phyloP scores from a whole-genome alignment of 2,329 filamentous ascomycete genomes.

The Xylaria sp. region DNA sequence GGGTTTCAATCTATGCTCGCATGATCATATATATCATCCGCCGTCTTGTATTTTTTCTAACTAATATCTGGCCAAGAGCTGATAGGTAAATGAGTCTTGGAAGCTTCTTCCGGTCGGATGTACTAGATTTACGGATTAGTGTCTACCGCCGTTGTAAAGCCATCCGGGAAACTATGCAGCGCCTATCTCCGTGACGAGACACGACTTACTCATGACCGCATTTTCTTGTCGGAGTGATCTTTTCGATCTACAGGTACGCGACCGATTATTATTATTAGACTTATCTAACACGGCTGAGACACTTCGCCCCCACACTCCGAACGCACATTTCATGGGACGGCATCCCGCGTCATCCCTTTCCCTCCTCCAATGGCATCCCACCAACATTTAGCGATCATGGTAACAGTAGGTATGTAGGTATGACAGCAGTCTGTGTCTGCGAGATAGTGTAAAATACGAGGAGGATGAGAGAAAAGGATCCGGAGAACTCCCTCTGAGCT shows the following conservation, averaged over 20 bases:
- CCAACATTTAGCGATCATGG: background rate
- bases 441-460: conserved; percentile 23
- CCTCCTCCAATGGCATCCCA: conserved; percentile 6
- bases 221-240: conserved; percentile 6
- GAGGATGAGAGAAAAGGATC: background rate
- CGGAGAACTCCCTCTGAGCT: conserved; percentile 9
- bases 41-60: background rate
- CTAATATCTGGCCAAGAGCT: background rate
- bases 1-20: conserved; percentile 3
- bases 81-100: background rate
- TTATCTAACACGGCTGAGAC: conserved; percentile 15
- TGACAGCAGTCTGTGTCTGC: background rate
- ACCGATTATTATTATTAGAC: conserved; percentile 27
- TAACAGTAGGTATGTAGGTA: conserved; percentile 9
- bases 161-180: conserved; percentile 9
- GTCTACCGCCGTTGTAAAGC: conserved; percentile 5
- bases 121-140: conserved; percentile 7
- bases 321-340: conserved; percentile 2
- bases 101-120: background rate
- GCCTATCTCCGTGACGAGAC: conserved; percentile 21
- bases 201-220: conserved; percentile 18
- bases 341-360: conserved; percentile 17
- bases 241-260: conserved; percentile 1
- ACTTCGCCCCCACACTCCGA: conserved; percentile 25
- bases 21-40: conserved; percentile 4